phyloP scores from a whole-genome alignment of 2,329 filamentous ascomycete species.

The Botrytis medusae region DNA sequence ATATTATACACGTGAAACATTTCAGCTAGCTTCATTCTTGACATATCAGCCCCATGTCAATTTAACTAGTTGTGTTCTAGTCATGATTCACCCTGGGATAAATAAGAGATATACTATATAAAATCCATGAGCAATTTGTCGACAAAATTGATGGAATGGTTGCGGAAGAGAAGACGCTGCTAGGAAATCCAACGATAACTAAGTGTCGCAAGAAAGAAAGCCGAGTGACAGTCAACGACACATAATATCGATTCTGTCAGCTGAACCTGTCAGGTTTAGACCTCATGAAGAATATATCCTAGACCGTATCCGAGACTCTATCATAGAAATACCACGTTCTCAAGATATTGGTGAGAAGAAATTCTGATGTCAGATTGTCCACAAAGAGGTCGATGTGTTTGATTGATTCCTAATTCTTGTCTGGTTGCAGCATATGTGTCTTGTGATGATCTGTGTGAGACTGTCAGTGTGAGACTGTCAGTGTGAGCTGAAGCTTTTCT shows the following conservation, averaged over 20 bases:
- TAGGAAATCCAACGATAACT: neutral
- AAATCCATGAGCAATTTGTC: neutral
- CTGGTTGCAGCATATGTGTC: neutral
- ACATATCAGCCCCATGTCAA: neutral
- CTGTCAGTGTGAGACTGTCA: neutral
- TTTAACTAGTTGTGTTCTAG: neutral
- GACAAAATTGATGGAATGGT: neutral
- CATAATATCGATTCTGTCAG: neutral
- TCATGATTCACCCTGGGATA: neutral
- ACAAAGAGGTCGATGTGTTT: neutral
- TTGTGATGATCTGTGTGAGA: neutral
- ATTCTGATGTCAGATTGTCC: neutral
- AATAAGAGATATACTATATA: neutral
- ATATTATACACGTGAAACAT: neutral
- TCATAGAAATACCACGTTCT: neutral
- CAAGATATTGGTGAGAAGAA: neutral
- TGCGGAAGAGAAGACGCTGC: neutral
- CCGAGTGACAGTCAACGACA: neutral
- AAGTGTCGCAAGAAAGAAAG: neutral
- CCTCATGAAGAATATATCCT: too few species aligned
- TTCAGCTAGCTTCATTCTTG: neutral
- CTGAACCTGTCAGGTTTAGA: neutral
- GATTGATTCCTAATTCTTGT: neutral
- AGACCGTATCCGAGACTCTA: neutral
- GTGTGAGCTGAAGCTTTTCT: neutral